A percentile compares a stretch with the other conserved stretches of the same genome.
Conservation (phyloP, 2,329 filamentous ascomycete species). For the Plectosphaerella sp. region DNA sequence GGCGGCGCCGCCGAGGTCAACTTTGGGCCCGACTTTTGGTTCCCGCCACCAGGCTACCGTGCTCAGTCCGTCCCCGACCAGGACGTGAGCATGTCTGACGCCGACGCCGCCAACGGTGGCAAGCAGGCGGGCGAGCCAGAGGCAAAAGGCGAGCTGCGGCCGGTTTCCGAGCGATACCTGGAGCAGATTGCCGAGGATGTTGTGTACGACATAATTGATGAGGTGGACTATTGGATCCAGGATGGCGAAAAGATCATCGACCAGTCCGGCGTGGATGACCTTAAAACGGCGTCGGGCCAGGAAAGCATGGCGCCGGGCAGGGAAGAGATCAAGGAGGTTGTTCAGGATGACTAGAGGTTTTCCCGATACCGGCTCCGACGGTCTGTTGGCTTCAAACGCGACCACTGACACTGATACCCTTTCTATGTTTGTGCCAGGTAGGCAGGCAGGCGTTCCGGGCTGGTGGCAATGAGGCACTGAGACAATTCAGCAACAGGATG, state of each 20-base stretch:
- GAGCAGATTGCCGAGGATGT: conserved; percentile 96
- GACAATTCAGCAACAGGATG: too few relatives aligned
- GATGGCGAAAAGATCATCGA: conserved; percentile 53
- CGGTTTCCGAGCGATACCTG: conserved; percentile 74
- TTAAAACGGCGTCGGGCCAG: conserved; percentile 38
- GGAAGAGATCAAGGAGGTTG: conserved; percentile 61
- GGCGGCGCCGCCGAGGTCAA: conserved; percentile 90
- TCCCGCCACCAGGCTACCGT: conserved; percentile 61
- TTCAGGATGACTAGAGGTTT: conserved; percentile 51
- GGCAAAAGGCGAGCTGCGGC: conserved; percentile 36
- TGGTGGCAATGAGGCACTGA: too few relatives aligned
- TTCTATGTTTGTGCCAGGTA: too few relatives aligned
- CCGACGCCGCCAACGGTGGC: conserved; percentile 4
- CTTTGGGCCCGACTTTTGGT: conserved; percentile 93
- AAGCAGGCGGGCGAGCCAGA: not conserved
- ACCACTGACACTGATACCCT: too few relatives aligned
- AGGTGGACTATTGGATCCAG: conserved; percentile 84
- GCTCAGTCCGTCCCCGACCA: conserved; percentile 22
- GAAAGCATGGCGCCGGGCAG: conserved; percentile 37
- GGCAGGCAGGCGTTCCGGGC: too few relatives aligned
- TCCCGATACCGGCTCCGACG: too few relatives aligned
- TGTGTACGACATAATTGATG: conserved; percentile 88
- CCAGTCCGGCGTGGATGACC: conserved; percentile 27
- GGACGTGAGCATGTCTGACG: conserved; percentile 42
- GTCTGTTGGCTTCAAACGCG: too few relatives aligned